These are phyloP conservation scores for Blastocystis sp. DNA, from an alignment of 352 stramenopile genomes.

Conservation along the genomic window DNA sequence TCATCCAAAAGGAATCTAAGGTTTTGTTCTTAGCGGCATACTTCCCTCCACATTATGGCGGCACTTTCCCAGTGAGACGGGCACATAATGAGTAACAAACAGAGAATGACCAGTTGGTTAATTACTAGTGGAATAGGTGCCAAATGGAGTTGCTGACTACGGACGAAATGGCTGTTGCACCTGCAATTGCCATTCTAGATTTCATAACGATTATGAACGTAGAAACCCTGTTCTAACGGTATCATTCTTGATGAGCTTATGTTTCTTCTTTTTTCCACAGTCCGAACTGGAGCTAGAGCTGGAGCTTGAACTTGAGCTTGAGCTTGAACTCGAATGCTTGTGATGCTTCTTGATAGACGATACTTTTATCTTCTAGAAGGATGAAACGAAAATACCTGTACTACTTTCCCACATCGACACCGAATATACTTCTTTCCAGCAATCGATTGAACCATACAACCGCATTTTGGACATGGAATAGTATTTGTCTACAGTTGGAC, in stretches of 20 bases:
- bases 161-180: background rate
- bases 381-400: background rate
- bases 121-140: conserved; percentile 5
- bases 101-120: background rate
- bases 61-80: too few relatives aligned
- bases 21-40: too few relatives aligned
- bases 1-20: too few relatives aligned
- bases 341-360: background rate
- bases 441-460: background rate
- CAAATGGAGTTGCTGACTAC: background rate
- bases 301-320: conserved; percentile 12
- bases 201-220: background rate
- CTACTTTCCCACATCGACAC: conserved; percentile 40
- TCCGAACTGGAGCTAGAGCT: conserved; percentile 51
- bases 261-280: conserved; percentile 2
- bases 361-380: conserved; percentile 4
- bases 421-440: background rate
- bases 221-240: background rate
- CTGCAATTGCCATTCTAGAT: background rate
- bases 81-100: background rate
- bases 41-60: too few relatives aligned
- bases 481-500: background rate
- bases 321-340: conserved; percentile 8
- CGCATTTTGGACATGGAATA: background rate
- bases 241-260: background rate